Percentiles rank a stretch among this genome's conserved stretches.
These are phyloP conservation scores for Rostrohypoxylon terebratum DNA, from an alignment of 495 filamentous ascomycete species.

Conservation along the genomic window DNA sequence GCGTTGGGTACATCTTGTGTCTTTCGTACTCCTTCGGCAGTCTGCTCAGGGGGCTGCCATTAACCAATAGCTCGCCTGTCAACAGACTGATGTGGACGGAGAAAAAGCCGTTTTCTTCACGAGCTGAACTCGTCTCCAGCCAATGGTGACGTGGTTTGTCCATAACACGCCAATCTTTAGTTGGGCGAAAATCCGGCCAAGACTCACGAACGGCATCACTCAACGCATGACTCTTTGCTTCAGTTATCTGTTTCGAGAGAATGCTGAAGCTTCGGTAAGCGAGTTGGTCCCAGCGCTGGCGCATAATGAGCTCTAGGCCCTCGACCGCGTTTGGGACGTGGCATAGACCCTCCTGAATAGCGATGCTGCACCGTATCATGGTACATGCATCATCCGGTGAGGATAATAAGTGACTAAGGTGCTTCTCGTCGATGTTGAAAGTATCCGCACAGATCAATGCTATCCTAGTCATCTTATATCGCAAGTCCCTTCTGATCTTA, in stretches of 20 bases:
- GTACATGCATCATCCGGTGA: conserved; percentile 43
- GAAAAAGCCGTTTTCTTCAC: conserved; percentile 6
- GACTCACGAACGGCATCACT: conserved; percentile 52
- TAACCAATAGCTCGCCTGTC: conserved; percentile 66
- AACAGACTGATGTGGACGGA: conserved; percentile 66
- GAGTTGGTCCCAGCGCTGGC: conserved; percentile 49
- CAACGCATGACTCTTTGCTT: conserved; percentile 39
- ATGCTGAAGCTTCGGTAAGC: conserved; percentile 40
- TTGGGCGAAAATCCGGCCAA: conserved; percentile 54
- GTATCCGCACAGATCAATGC: conserved; percentile 55
- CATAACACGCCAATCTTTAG: conserved; percentile 40
- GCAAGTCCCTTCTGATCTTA: conserved; percentile 39
- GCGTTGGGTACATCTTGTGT: conserved; percentile 49
- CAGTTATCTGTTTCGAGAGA: conserved; percentile 54
- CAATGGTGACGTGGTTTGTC: conserved; percentile 31
- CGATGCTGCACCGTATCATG: conserved; percentile 56
- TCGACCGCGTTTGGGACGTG: conserved; percentile 24
- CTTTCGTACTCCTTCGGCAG: conserved; percentile 61
- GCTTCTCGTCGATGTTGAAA: conserved; percentile 51
- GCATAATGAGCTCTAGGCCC: conserved; percentile 37
- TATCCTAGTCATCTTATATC: conserved; percentile 48
- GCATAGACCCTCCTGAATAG: conserved; percentile 51
- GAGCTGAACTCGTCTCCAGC: conserved; percentile 29
- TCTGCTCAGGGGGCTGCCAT: conserved; percentile 63
- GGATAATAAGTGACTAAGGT: conserved; percentile 46